phyloP scores from a whole-genome alignment of 495 filamentous ascomycete species.

The Tetracladium marchalianum region DNA sequence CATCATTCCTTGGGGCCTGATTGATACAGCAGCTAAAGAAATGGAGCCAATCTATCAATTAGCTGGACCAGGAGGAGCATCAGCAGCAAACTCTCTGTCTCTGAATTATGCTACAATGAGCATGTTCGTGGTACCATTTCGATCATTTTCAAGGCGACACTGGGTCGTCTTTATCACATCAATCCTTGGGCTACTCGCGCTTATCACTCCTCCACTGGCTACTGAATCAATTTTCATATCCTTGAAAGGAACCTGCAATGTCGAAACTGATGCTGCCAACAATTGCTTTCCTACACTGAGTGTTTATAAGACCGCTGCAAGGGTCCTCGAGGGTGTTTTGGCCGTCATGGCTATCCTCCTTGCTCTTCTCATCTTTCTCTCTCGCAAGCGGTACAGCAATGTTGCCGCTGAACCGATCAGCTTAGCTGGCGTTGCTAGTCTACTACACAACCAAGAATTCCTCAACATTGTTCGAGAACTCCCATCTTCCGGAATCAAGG shows the following conservation, averaged over 20 bases:
- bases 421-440: slow-evolving; percentile 1
- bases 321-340: too few species aligned
- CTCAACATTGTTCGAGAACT: background rate
- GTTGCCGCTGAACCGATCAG: slow-evolving; percentile 4
- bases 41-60: slow-evolving; percentile 14
- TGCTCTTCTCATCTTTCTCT: background rate
- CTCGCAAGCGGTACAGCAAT: background rate
- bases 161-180: slow-evolving; percentile 6
- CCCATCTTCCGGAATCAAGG: background rate
- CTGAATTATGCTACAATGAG: slow-evolving; percentile 3
- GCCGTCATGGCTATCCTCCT: background rate
- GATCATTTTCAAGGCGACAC: slow-evolving; percentile 3
- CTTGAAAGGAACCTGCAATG: background rate
- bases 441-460: slow-evolving; percentile 2
- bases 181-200: background rate
- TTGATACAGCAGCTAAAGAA: slow-evolving; percentile 7
- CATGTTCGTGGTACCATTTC: slow-evolving; percentile 1
- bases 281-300: too few species aligned
- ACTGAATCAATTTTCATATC: slow-evolving; percentile 6
- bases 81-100: slow-evolving; percentile 1
- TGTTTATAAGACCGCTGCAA: too few species aligned
- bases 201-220: slow-evolving; percentile 6
- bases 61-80: background rate
- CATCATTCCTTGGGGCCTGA: slow-evolving; percentile 7
- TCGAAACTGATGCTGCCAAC: background rate